Evolutionary conservation across 345 rosid genomes (phyloP).

Genomic region (Murraya koenigii): DNA sequence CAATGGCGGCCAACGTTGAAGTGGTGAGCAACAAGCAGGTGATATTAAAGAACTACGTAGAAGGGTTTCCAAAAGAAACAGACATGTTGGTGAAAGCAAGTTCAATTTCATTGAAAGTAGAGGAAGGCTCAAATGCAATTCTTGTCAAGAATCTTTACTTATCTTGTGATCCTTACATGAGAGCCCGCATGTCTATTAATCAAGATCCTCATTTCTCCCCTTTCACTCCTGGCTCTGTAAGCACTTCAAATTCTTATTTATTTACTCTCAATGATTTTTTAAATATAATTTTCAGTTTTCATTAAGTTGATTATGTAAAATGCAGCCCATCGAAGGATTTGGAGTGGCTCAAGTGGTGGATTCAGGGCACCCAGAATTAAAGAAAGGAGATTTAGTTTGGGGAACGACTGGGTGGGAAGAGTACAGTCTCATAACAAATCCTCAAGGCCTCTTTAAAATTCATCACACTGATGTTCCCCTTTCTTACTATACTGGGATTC

Average conservation of each 20-base stretch:
- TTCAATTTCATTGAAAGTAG: no score
- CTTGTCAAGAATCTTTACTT: slow-evolving; percentile 52
- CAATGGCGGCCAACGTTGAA: no score
- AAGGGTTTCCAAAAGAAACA: no score
- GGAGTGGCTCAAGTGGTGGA: slow-evolving; percentile 63
- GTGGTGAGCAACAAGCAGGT: no score
- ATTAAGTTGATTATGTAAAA: neutral
- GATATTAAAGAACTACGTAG: no score
- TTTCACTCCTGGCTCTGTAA: no score
- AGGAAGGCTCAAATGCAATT: neutral
- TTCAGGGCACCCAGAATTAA: slow-evolving; percentile 45
- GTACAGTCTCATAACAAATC: slow-evolving; percentile 21
- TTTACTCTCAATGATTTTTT: no score
- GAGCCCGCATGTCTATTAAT: no score
- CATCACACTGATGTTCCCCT: slow-evolving; percentile 53
- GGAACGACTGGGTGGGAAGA: slow-evolving; percentile 72
- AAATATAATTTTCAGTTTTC: no score
- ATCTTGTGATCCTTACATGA: slow-evolving; percentile 58
- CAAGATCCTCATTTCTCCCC: no score
- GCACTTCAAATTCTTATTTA: no score
- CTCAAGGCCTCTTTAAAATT: slow-evolving; percentile 42
- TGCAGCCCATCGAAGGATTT: slow-evolving; percentile 47
- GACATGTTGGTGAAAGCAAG: no score
- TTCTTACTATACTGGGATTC: slow-evolving; percentile 51
- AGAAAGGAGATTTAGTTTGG: slow-evolving; percentile 52